These are phyloP conservation scores for Salicornia ramosissima DNA, from an alignment of 148 eudicot species.

Conservation along the genomic window DNA sequence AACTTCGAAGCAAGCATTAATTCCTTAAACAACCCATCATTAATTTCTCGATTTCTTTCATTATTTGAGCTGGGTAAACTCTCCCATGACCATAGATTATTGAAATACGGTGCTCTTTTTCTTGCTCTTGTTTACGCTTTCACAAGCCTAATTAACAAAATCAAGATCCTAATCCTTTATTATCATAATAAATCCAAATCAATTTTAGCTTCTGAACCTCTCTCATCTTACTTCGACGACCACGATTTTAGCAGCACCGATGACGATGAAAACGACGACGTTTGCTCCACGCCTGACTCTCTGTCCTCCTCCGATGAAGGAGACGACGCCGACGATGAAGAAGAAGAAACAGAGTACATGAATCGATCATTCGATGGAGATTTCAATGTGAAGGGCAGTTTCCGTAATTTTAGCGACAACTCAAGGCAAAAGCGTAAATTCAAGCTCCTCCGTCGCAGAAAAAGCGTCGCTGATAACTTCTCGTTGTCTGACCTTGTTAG, in stretches of 20 bases:
- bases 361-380: conserved; percentile 5
- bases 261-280: conserved; percentile 32
- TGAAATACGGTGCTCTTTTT: conserved; percentile 69
- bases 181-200: conserved; percentile 29
- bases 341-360: background rate
- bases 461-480: conserved; percentile 26
- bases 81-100: conserved; percentile 35
- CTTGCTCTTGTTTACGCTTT: conserved; percentile 54
- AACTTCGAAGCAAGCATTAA: conserved; percentile 49
- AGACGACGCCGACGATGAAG: conserved; percentile 16
- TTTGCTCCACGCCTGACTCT: conserved; percentile 30
- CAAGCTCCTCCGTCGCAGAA: conserved; percentile 26
- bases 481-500: conserved; percentile 44
- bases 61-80: conserved; percentile 28
- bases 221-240: conserved; percentile 27
- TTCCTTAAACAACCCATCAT: conserved; percentile 43
- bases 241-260: conserved; percentile 28
- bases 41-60: conserved; percentile 40
- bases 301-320: conserved; percentile 26
- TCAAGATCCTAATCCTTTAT: conserved; percentile 34
- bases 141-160: conserved; percentile 35
- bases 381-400: conserved; percentile 35
- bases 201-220: conserved; percentile 23
- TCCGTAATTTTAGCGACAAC: conserved; percentile 15
- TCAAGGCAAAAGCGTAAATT: conserved; percentile 26